Evolutionary conservation across 345 rosid species (phyloP).

Genomic region (Hypericum perforatum): DNA sequence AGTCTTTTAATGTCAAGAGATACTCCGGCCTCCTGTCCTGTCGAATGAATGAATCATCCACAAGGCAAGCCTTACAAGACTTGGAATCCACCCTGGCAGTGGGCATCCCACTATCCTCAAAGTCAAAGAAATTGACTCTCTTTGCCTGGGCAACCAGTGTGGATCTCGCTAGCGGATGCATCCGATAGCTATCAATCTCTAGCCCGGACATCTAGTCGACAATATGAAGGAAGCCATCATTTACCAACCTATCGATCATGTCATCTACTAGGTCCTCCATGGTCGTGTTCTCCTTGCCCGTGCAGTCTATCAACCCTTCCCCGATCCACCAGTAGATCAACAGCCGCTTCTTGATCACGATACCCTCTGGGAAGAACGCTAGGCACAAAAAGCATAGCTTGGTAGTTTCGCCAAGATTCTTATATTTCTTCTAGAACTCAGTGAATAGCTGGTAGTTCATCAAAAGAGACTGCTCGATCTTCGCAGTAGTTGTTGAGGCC

Average conservation of each 20-base stretch:
- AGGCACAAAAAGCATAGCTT: conserved; percentile 7
- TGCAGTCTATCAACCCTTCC: conserved; percentile 3
- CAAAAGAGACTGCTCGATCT: no score
- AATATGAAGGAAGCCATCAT: neutral
- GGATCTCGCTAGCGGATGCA: conserved; percentile 10
- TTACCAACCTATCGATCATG: conserved; percentile 7
- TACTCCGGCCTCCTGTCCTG: neutral
- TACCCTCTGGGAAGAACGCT: neutral
- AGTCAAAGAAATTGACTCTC: no score
- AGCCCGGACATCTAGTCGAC: neutral
- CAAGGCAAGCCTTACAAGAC: neutral
- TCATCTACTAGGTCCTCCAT: conserved; percentile 9
- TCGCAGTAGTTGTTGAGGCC: no score
- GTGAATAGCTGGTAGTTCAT: no score
- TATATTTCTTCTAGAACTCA: no score
- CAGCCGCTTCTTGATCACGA: conserved; percentile 2
- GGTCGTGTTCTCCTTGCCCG: neutral
- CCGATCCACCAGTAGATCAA: conserved; percentile 22
- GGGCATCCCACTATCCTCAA: neutral
- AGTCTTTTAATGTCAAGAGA: no score
- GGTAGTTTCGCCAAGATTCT: no score
- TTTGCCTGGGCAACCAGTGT: conserved; percentile 2
- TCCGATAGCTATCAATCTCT: conserved; percentile 4
- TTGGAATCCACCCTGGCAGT: no score
- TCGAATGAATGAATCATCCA: neutral